Base-by-base conservation (phyloP, 192 early-diverging fungal species). In the Allomyces arbusculus region DNA sequence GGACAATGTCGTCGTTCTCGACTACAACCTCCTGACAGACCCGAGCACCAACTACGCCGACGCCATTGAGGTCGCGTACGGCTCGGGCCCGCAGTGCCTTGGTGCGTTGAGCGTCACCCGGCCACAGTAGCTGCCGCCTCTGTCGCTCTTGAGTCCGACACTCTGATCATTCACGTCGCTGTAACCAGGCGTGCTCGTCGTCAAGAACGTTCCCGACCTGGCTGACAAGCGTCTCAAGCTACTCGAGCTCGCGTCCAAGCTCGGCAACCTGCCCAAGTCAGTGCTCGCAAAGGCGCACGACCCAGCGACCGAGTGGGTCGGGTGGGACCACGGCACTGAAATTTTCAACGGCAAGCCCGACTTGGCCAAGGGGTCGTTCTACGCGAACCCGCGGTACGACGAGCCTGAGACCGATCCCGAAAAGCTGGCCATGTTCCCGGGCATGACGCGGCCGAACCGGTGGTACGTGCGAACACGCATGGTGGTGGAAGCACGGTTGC, bases 171-270 rank as follows among this genome's bases (percentile, higher is more conserved):
- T 40, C 33, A 40, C 2, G 33, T 40, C 33, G 2, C 33, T 40
- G 33, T 8, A 40, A 40, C 33, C 33, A 40, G 84, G 84, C n/a
- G 66, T 82, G 12, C 64, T 78, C 63, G 65, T 86, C 44, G 80
- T 86, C 66, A 75, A 67, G 20, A 80, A 82, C 66, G 73, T 86
- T 1, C 84, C 84, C 8, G 70, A 72, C 44, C 77, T 75, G 58
- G 61, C 73, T 0, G 72, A 64, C 5, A 72, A 74, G 61, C 79
- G 84, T 44, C 61, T 71, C 25, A 58, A 79, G 82, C 62, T 81
- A 78, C 65, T 96, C 91, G 6, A 94, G 79, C 64, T 97, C 90
- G 23, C 86, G 84, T 23, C 89, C 83, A 65, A 95, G 74, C 40
- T 85, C 79, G 43, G 74, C 74, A 68, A 95, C 86, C 65, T 97